Percentiles rank a stretch among this genome's conserved stretches.
phyloP scores from a whole-genome alignment of 345 rosid genomes.

The Zanthoxylum bungeanum region DNA sequence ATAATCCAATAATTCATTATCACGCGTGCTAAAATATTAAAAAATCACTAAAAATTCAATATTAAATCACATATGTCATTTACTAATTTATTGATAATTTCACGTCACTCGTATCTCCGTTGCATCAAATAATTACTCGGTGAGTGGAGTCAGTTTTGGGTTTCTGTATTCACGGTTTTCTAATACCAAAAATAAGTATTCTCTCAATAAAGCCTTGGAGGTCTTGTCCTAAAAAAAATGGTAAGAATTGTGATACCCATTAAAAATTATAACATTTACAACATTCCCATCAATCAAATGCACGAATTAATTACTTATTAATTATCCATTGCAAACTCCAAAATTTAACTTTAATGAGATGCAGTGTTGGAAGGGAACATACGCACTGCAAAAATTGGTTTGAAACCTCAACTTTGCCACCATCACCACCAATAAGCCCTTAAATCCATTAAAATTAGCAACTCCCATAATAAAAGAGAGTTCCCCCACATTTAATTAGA shows the following conservation, averaged over 20 bases:
- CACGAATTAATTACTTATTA: neutral
- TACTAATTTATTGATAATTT: too few relatives aligned
- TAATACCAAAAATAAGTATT: neutral
- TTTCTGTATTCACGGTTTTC: too few relatives aligned
- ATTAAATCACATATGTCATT: too few relatives aligned
- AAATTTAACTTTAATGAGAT: slow-evolving; percentile 1
- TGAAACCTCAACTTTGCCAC: slow-evolving; percentile 13
- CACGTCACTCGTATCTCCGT: too few relatives aligned
- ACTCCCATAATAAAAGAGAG: neutral
- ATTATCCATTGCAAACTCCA: slow-evolving; percentile 14
- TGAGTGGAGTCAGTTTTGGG: too few relatives aligned
- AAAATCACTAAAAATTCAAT: too few relatives aligned
- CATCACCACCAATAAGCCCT: neutral
- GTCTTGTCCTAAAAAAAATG: too few relatives aligned
- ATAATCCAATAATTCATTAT: too few relatives aligned
- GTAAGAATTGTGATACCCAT: neutral
- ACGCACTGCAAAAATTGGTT: slow-evolving; percentile 19
- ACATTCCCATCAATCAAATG: slow-evolving; percentile 28
- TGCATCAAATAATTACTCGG: too few relatives aligned
- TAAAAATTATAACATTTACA: slow-evolving; percentile 1
- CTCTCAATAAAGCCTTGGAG: too few relatives aligned
- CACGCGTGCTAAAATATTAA: too few relatives aligned
- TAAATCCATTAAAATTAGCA: neutral
- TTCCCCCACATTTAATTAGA: neutral
- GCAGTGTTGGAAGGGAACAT: slow-evolving; percentile 35